Conservation (phyloP, 1,139 yeast genomes). For the Geotrichum aggregatum region DNA sequence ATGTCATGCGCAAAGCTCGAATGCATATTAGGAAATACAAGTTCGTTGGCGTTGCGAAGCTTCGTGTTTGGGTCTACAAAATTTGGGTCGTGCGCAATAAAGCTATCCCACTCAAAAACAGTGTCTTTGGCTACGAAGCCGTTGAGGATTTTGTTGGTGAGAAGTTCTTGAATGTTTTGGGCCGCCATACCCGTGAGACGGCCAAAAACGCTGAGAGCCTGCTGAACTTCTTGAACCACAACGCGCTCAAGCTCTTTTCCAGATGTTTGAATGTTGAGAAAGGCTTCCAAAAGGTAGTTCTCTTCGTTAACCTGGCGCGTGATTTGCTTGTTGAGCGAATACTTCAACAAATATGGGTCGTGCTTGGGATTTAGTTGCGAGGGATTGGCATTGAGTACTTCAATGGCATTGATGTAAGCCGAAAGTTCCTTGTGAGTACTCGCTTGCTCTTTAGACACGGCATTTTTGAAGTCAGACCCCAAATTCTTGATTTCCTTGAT, state of each 20-base stretch:
- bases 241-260: conserved; percentile 87
- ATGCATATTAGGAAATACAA: conserved; percentile 61
- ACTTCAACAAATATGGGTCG: conserved; percentile 80
- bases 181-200: conserved; percentile 38
- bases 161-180: conserved; percentile 36
- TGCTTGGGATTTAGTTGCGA: conserved; percentile 45
- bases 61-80: conserved; percentile 74
- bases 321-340: conserved; percentile 69
- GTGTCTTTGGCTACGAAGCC: conserved; percentile 79
- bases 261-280: conserved; percentile 75
- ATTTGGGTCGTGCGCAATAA: conserved; percentile 66
- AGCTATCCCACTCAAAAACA: conserved; percentile 83
- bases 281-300: conserved; percentile 82
- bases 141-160: conserved; percentile 61
- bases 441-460: conserved; percentile 61
- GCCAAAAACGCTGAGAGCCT: conserved; percentile 69
- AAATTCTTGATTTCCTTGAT: conserved; percentile 81
- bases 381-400: conserved; percentile 35
- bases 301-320: conserved; percentile 77
- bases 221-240: conserved; percentile 81
- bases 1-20: conserved; percentile 69
- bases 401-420: conserved; percentile 33
- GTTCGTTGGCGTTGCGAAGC: conserved; percentile 59
- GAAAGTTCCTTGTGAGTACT: conserved; percentile 46
- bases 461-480: conserved; percentile 77